Evolutionary conservation across 306 rosid genomes (phyloP).

Genomic region (Rubus idaeus): DNA sequence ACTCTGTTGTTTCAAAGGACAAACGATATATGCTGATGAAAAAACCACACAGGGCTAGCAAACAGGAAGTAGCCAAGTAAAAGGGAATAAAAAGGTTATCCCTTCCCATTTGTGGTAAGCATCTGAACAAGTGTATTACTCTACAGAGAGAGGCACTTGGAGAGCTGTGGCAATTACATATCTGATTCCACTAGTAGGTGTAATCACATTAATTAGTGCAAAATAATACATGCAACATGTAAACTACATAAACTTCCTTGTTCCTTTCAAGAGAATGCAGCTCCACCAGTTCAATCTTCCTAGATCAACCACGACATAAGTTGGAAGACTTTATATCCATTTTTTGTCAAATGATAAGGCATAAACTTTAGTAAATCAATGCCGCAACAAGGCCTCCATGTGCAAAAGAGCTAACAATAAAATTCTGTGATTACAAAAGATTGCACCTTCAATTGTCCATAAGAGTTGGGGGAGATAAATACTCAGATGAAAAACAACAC

Average conservation of each 20-base stretch:
- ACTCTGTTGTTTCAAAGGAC: conserved; percentile 14
- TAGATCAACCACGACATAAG: background rate
- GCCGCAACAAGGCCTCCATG: background rate
- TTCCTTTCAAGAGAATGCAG: background rate
- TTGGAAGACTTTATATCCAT: background rate
- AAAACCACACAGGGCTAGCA: conserved; percentile 10
- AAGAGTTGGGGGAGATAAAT: background rate
- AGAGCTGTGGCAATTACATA: background rate
- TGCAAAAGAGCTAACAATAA: background rate
- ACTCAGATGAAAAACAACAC: background rate
- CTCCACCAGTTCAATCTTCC: background rate
- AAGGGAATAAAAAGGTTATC: background rate
- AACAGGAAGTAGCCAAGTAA: background rate
- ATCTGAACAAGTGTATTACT: background rate
- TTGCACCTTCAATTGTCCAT: background rate
- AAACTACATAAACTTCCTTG: background rate
- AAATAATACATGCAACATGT: too few species aligned
- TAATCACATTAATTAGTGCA: too few species aligned
- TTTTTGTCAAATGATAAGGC: background rate
- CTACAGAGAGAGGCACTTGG: background rate
- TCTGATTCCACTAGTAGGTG: too few species aligned
- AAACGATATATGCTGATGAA: conserved; percentile 12
- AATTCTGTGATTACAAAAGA: background rate
- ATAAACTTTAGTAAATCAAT: background rate
- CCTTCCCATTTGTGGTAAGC: background rate